Percentiles rank a stretch among this genome's conserved stretches.
phyloP scores from a whole-genome alignment of 2,329 filamentous ascomycete species.

The Ascochyta koolunga region DNA sequence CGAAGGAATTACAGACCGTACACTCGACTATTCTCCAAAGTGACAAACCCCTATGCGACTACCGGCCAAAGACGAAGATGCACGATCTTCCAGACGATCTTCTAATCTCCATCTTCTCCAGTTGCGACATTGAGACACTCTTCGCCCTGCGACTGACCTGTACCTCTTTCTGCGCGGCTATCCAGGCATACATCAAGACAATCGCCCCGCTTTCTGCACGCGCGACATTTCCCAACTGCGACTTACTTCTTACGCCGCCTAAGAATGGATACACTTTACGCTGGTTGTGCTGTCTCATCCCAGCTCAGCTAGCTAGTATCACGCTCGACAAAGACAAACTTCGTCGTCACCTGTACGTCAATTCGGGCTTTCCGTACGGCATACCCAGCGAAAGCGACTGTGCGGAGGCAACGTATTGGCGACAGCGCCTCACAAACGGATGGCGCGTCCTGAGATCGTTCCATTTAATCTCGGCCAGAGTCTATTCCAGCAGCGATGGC shows the following conservation, averaged over 20 bases:
- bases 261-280: constrained; percentile 8
- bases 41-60: constrained; percentile 9
- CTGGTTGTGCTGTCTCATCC: constrained; percentile 22
- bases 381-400: constrained; percentile 22
- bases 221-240: constrained; percentile 17
- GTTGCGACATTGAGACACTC: constrained; percentile 12
- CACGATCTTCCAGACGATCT: constrained; percentile 27
- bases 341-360: constrained; percentile 19
- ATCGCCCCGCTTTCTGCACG: constrained; percentile 24
- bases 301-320: constrained; percentile 21
- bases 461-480: constrained; percentile 18
- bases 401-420: constrained; percentile 18
- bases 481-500: constrained; percentile 9
- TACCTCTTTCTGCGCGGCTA: constrained; percentile 7
- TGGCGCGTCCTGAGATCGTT: constrained; percentile 22
- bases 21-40: constrained; percentile 4
- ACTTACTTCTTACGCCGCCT: constrained; percentile 11
- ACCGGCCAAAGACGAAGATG: neutral
- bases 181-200: constrained; percentile 19
- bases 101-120: constrained; percentile 17
- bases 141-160: constrained; percentile 18
- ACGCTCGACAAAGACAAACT: constrained; percentile 28
- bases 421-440: constrained; percentile 19
- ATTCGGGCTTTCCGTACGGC: constrained; percentile 25
- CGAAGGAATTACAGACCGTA: neutral